Conservation (phyloP, 495 filamentous ascomycete genomes). For the Jackrogersella minutella region DNA sequence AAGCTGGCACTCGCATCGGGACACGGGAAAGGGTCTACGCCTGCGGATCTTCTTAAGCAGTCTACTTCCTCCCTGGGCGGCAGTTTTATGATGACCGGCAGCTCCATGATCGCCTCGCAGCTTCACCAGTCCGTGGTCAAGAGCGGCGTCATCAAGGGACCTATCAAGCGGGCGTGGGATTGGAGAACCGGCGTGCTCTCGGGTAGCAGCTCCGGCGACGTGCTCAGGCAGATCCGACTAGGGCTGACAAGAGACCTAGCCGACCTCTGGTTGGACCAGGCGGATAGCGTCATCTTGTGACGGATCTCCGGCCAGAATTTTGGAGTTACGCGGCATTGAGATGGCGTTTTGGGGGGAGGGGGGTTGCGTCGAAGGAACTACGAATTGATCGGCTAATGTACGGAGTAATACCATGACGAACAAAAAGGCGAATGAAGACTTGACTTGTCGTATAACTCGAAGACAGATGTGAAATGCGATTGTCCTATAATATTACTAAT, state of each 20-base stretch:
- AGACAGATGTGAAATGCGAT: background rate
- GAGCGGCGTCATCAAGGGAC: constrained; percentile 61
- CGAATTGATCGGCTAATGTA: constrained; percentile 2
- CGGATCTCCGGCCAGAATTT: no score
- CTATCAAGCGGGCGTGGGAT: constrained; percentile 78
- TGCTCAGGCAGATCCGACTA: constrained; percentile 74
- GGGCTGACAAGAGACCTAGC: constrained; percentile 76
- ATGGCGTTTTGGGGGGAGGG: no score
- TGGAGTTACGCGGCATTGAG: constrained; percentile 12
- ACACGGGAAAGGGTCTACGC: constrained; percentile 59
- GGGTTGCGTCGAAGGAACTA: constrained; percentile 7
- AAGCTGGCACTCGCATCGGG: constrained; percentile 58
- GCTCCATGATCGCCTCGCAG: constrained; percentile 72
- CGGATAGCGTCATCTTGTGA: constrained; percentile 52
- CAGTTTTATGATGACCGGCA: constrained; percentile 72
- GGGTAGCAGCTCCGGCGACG: constrained; percentile 66
- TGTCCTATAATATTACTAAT: background rate
- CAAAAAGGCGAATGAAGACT: constrained; percentile 16
- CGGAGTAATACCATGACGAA: constrained; percentile 4
- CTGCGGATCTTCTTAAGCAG: constrained; percentile 72
- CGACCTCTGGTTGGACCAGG: constrained; percentile 67
- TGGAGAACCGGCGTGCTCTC: constrained; percentile 74
- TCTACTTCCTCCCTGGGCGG: constrained; percentile 63
- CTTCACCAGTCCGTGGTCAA: constrained; percentile 64
- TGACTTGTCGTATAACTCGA: background rate